phyloP scores from a whole-genome alignment of 208 protist genomes.

The Naegleria fowleri region DNA sequence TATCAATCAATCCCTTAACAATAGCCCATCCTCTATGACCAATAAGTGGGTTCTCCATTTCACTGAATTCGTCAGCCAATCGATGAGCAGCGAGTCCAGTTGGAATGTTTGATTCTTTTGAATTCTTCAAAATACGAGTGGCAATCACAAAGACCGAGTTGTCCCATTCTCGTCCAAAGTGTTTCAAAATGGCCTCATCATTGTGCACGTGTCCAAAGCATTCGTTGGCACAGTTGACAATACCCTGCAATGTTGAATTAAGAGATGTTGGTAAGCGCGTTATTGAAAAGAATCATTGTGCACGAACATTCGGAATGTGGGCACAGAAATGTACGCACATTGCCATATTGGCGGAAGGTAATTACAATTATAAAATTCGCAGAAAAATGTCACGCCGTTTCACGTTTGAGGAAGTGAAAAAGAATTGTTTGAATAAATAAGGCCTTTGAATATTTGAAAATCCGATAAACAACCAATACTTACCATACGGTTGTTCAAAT shows the following conservation, averaged over 20 bases:
- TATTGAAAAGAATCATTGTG: no score
- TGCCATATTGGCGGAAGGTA: no score
- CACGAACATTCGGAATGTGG: no score
- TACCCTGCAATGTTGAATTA: no score
- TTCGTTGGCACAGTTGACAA: slow-evolving; percentile 22
- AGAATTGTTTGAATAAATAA: no score
- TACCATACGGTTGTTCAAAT: background rate
- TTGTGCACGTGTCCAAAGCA: background rate
- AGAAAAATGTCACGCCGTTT: no score
- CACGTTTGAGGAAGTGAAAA: no score
- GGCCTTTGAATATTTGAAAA: no score
- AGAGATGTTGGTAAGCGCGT: no score
- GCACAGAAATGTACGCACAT: no score
- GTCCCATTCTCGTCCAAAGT: background rate
- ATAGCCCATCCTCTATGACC: background rate
- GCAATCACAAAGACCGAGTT: background rate
- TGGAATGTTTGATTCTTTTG: background rate
- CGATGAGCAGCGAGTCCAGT: background rate
- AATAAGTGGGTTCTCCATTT: background rate
- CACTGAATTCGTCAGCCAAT: background rate
- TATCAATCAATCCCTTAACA: background rate
- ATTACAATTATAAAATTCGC: no score
- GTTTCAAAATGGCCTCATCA: background rate
- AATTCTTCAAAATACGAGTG: background rate
- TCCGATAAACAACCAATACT: no score